phyloP scores from a whole-genome alignment of 768 basidiomycete species.

The Coprinopsis cinerea region DNA sequence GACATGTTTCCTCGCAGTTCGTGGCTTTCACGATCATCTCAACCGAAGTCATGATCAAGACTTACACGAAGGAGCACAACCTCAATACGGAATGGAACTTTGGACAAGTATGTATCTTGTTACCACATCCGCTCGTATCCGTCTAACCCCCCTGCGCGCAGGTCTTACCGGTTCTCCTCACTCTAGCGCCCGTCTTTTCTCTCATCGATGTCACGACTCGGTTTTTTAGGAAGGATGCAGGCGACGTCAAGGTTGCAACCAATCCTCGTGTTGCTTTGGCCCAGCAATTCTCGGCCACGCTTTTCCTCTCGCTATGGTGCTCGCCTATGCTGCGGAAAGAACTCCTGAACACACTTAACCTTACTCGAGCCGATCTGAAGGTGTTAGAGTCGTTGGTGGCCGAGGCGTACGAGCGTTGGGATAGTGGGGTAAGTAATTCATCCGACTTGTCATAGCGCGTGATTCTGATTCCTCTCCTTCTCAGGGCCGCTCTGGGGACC shows the following conservation, averaged over 20 bases:
- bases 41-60: neutral
- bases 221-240: neutral
- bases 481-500: neutral
- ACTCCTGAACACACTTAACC: neutral
- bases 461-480: neutral
- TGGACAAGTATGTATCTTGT: neutral
- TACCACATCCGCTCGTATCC: neutral
- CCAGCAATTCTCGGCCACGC: constrained; percentile 2
- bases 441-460: neutral
- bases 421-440: neutral
- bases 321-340: neutral
- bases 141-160: neutral
- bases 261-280: neutral
- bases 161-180: neutral
- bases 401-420: constrained; percentile 5
- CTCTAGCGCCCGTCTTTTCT: neutral
- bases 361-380: neutral
- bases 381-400: neutral
- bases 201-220: neutral
- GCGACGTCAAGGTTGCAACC: neutral
- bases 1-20: neutral
- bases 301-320: neutral
- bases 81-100: constrained; percentile 4
- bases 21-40: neutral
- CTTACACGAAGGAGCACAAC: neutral